These are phyloP conservation scores for Cercospora sojina DNA, from an alignment of 2,329 filamentous ascomycete species.

Conservation along the genomic window DNA sequence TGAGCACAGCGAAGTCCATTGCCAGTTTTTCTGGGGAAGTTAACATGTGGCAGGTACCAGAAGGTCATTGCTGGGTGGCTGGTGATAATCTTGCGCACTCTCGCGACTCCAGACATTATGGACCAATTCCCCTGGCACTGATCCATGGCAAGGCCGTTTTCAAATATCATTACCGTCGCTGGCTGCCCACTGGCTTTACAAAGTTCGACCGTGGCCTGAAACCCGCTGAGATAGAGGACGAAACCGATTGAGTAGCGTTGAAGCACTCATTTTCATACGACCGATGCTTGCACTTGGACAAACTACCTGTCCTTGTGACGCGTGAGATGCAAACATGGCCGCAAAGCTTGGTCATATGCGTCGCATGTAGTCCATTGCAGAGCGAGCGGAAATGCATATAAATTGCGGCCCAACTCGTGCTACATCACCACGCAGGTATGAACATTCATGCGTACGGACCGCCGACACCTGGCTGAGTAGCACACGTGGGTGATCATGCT, in stretches of 20 bases:
- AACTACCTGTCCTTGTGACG: background rate
- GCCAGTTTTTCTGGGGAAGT: constrained; percentile 9
- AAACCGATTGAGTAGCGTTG: constrained; percentile 13
- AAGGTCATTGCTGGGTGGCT: constrained; percentile 86
- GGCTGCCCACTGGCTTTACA: constrained; percentile 8
- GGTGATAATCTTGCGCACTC: constrained; percentile 86
- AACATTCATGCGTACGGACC: background rate
- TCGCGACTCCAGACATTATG: constrained; percentile 81
- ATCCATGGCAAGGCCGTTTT: constrained; percentile 78
- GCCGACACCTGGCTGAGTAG: background rate
- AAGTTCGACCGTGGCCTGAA: constrained; percentile 22
- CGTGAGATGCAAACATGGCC: background rate
- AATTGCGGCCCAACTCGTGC: background rate
- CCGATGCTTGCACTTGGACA: background rate
- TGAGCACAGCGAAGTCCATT: background rate
- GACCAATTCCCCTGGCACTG: constrained; percentile 80
- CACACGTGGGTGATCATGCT: background rate
- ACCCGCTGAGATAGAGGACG: constrained; percentile 18
- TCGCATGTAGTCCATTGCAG: background rate
- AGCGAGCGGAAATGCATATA: background rate
- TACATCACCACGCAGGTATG: constrained; percentile 11
- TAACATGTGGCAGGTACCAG: constrained; percentile 64
- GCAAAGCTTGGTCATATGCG: background rate
- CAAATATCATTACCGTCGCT: constrained; percentile 23
- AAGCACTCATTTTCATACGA: background rate